phyloP scores from a whole-genome alignment of 768 basidiomycete genomes.

The Lepiota subincarnata region DNA sequence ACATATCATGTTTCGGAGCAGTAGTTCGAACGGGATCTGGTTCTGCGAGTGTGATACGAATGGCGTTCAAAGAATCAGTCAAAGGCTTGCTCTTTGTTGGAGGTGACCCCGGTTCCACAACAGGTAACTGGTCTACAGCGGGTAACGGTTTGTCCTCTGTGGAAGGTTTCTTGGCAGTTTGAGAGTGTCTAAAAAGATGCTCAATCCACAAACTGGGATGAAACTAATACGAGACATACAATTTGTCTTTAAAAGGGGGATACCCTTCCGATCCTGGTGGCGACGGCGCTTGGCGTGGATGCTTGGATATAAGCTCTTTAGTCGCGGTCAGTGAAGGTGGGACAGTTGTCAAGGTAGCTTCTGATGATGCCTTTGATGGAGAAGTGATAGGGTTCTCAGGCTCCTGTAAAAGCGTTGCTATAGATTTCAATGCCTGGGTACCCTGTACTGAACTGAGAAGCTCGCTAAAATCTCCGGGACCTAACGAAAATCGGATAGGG shows the following conservation, averaged over 20 bases:
- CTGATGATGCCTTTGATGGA: conserved; percentile 30
- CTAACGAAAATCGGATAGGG: conserved; percentile 89
- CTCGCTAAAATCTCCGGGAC: conserved; percentile 76
- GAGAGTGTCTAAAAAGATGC: background rate
- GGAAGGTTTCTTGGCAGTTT: background rate
- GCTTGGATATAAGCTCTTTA: background rate
- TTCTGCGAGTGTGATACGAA: background rate
- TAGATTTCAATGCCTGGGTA: conserved; percentile 39
- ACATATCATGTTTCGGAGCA: conserved; percentile 28
- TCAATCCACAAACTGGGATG: background rate
- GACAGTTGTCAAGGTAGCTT: conserved; percentile 22
- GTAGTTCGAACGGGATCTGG: background rate
- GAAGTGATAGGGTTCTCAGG: conserved; percentile 25
- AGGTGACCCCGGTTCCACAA: background rate
- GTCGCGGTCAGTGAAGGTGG: background rate
- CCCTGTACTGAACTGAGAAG: conserved; percentile 58
- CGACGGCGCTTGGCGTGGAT: background rate
- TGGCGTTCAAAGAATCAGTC: background rate
- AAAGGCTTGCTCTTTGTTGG: background rate
- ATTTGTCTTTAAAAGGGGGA: background rate
- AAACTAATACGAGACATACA: background rate
- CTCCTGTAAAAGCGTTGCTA: conserved; percentile 40
- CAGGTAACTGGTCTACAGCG: background rate
- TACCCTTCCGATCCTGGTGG: background rate
- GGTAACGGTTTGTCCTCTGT: conserved; percentile 6